A percentile compares a stretch with the other conserved stretches of the same genome.
phyloP scores from a whole-genome alignment of 257 asterid genomes.

The Solanum sitiens region DNA sequence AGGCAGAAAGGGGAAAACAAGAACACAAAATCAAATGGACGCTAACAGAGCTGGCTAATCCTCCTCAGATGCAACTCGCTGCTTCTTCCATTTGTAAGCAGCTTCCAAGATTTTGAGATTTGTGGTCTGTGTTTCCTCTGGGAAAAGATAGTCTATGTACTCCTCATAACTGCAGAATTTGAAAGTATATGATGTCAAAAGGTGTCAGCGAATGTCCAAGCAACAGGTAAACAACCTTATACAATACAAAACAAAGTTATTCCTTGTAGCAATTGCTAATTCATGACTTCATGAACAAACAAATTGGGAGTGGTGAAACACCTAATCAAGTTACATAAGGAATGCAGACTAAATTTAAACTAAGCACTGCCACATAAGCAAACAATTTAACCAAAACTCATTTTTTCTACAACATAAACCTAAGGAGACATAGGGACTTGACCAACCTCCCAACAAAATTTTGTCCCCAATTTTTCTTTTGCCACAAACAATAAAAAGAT shows the following conservation, averaged over 20 bases:
- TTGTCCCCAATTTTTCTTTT: neutral
- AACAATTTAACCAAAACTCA: neutral
- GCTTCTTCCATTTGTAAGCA: constrained; percentile 91
- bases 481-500: neutral
- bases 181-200: neutral
- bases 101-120: constrained; percentile 81
- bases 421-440: neutral
- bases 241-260: neutral
- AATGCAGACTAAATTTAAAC: neutral
- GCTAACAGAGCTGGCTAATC: constrained; percentile 20
- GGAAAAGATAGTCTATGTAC: constrained; percentile 78
- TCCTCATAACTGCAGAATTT: constrained; percentile 68
- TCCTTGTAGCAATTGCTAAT: neutral
- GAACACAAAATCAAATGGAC: neutral
- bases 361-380: neutral
- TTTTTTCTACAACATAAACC: neutral
- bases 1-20: neutral
- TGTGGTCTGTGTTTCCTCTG: constrained; percentile 72
- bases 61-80: constrained; percentile 35
- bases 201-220: neutral
- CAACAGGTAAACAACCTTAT: neutral
- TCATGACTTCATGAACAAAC: neutral
- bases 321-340: neutral
- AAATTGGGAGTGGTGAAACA: neutral
- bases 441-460: neutral